These are phyloP conservation scores for Salix exigua DNA, from an alignment of 345 rosid genomes.

Conservation along the genomic window DNA sequence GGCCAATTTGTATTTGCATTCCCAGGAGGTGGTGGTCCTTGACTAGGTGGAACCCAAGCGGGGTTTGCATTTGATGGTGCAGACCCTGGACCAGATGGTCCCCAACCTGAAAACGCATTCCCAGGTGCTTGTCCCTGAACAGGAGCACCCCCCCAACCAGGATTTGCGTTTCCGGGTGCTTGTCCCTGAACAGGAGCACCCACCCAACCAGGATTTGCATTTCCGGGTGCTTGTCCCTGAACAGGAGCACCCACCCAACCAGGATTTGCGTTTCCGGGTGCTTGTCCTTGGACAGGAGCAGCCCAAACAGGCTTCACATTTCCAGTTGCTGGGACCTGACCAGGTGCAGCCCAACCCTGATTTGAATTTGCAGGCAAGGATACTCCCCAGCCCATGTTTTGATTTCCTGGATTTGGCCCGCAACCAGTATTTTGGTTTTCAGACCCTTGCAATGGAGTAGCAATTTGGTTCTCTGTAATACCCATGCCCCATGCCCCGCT, in stretches of 20 bases:
- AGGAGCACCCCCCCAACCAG: conserved; percentile 63
- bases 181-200: conserved; percentile 40
- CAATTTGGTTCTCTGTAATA: conserved; percentile 32
- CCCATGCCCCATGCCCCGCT: conserved; percentile 51
- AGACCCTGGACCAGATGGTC: conserved; percentile 44
- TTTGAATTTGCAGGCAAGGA: conserved; percentile 48
- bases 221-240: conserved; percentile 56
- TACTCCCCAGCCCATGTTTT: conserved; percentile 62
- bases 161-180: conserved; percentile 42
- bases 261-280: conserved; percentile 43
- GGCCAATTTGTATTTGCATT: conserved; percentile 33
- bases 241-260: conserved; percentile 43
- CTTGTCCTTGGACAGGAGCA: background rate
- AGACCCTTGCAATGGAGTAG: conserved; percentile 35
- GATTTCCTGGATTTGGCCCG: conserved; percentile 52
- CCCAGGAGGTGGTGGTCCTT: conserved; percentile 37
- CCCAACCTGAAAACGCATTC: conserved; percentile 42
- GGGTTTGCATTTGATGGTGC: conserved; percentile 34
- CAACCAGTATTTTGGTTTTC: conserved; percentile 52
- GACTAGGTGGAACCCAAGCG: conserved; percentile 49
- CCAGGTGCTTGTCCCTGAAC: conserved; percentile 37
- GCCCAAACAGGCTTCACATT: conserved; percentile 47
- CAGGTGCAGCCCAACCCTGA: conserved; percentile 45
- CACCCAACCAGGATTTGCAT: conserved; percentile 48
- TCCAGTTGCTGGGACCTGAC: conserved; percentile 46